Base-by-base conservation (phyloP, 192 early-diverging fungal species). In the Coemansia sp. region DNA sequence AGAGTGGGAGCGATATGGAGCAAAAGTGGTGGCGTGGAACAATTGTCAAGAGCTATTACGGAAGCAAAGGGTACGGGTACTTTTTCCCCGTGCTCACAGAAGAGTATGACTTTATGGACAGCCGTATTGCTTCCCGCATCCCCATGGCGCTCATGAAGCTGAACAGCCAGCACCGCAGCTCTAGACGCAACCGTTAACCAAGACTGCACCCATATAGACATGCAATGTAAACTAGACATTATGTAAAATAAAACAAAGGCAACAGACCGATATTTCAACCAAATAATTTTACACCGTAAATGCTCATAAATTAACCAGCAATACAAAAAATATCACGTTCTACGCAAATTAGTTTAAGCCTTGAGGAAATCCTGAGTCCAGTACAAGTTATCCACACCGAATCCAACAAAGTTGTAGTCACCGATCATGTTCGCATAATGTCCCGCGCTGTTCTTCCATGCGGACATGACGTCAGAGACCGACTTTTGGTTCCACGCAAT, bases 381-480 rank as follows among this genome's bases (percentile, higher is more conserved):
- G 72, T 82, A 84, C 34, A 59, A 59, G 53, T 82, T 73, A 47
- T 23, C 36, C 25, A 47, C 20, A 3, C 68, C 84, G 15, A 67
- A 74, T 50, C 84, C 84, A 50, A 85, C 68, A 58, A 80, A 70
- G 18, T 60, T 55, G 61, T 74, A 64, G 51, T 58, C 67, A 49
- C 66, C 67, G 18, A 82, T 25, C 59, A 85, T 83, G 67, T 85
- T 85, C 25, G 68, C 82, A 11, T 72, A 64, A 49, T 85, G 84
- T 7, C 76, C 70, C 10, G 79, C 48, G 66, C 81, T 83, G 48
- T 76, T 60, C 68, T 84, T 74, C 63, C 63, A 70, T 20, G 54
- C 64, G 36, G 76, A 11, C 74, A 81, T 74, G 11, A 74, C 83
- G 37, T 66, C 55, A 12, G 61, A 66, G 18, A 67, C 48, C 2